Base-by-base conservation (phyloP, 805 yeast genomes). In the Monosporozyma siamensis region DNA sequence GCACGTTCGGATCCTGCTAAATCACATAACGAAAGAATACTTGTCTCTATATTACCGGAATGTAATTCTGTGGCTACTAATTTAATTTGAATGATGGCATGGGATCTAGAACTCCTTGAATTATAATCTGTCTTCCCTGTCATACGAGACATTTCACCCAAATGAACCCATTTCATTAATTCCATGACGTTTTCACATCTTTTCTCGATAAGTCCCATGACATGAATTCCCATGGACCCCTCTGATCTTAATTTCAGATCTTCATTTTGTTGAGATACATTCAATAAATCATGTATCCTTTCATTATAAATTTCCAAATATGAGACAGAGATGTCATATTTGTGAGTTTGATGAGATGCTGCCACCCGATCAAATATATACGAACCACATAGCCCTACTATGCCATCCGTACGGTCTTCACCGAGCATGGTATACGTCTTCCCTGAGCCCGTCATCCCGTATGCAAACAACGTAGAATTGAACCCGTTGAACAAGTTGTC, bases 1-100 rank as follows among this genome's bases (percentile, higher is more conserved):
- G 94, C 95, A 41, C 83, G 74, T 63, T 90, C 98, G n/a, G 95
- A 83, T 23, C 98, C 98, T 0, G 98, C 98, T 55, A 90, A 72
- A 64, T 90, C 98, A 67, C 97, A 90, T 43, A 90, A 69, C 26
- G 90, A 85, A 25, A 90, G 73, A 0, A 87, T 78, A 27, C 88
- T 73, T 30, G 68, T 62, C 12, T 63, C 65, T 25, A 59, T 59
- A n/a, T 48, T 45, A 4, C 69, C 71, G 10, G 67, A 61, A 0
- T 54, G 48, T 10, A 65, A 42, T 57, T 73, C 74, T 2, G 70
- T 66, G 4, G 68, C 59, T 3, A 67, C 66, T 14, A 90, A 57
- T 44, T 78, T 68, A 17, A 92, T 70, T 58, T 84, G 79, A 6
- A 90, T 77, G 18, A 90, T 80, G 0, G 97, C 95, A 60, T 90